Base-by-base conservation (phyloP, 2,329 filamentous ascomycete genomes). In the Coniochaeta sp. region DNA sequence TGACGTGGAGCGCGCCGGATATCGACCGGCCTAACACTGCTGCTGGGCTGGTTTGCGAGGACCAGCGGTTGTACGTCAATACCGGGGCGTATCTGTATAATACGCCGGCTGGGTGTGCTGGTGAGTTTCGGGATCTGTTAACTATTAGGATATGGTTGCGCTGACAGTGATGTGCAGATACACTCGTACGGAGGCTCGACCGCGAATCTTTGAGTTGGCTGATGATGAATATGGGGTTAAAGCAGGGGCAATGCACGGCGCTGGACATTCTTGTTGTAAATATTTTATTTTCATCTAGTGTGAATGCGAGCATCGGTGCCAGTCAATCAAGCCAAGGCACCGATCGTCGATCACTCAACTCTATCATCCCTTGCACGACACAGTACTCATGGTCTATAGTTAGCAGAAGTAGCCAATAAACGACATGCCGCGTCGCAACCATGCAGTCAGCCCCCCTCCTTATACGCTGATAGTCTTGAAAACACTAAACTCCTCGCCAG, bases 401-500 rank as follows among this genome's bases (percentile, higher is more conserved):
- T 16, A 8, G 36, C 36, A 38, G 16, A 19, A n/a, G 38, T 9
- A 4, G 17, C 38, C 16, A 9, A 3, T 36, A 3, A n/a, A 40
- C 4, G 38, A 40, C 16, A 40, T 38, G 7, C 5, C 17, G 6
- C 10, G 16, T n/a, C n/a, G 38, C 16, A 40, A 3, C n/a, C 38
- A n/a, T 36, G 38, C 9, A 40, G 38, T 84, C 4, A 38, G 4
- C 12, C 12, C 19, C n/a, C 10, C 10, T 28, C n/a, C 28, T 58
- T 81, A 93, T 60, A 93, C 89, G 72, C 88, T 91, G 70, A 93
- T 93, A 1, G 90, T 93, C 73, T 89, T 87, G 76, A 93, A 90
- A 56, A 92, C 86, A 70, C 89, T 90, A 75, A 99, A 97, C 74
- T 88, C 88, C 69, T 92, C 89, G 10, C 95, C 95, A 0, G 95